A percentile compares a stretch with the other conserved stretches of the same genome.
Evolutionary conservation across 2,329 filamentous ascomycete genomes (phyloP).

Genomic region (Penicillium hordei): DNA sequence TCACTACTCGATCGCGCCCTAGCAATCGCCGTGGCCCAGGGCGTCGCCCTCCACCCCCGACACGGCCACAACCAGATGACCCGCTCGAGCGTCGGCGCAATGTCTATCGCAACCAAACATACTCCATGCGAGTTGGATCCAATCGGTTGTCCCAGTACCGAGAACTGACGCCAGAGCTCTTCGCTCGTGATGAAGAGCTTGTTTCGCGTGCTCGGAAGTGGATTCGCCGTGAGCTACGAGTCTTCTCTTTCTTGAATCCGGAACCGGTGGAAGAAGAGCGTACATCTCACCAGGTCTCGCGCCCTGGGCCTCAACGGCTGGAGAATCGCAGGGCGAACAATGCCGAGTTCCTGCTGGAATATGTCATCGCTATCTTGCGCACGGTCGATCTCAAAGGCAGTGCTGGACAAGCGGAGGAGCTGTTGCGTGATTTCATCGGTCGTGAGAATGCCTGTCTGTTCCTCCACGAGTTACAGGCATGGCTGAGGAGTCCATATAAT

Average conservation of each 20-base stretch:
- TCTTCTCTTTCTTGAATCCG: slow-evolving; percentile 71
- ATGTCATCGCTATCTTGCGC: slow-evolving; percentile 79
- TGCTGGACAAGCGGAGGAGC: slow-evolving; percentile 73
- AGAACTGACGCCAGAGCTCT: slow-evolving; percentile 67
- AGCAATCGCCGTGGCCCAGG: slow-evolving; percentile 16
- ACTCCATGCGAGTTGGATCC: slow-evolving; percentile 77
- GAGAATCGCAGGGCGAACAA: slow-evolving; percentile 60
- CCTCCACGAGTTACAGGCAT: slow-evolving; percentile 79
- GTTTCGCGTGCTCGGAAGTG: slow-evolving; percentile 76
- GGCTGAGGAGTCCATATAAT: slow-evolving; percentile 76
- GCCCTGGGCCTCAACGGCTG: slow-evolving; percentile 34
- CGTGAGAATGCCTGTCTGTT: slow-evolving; percentile 71
- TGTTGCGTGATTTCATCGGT: slow-evolving; percentile 77
- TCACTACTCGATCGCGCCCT: slow-evolving; percentile 5
- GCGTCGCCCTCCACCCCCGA: slow-evolving; percentile 26
- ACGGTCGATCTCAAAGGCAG: slow-evolving; percentile 79
- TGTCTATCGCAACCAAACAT: slow-evolving; percentile 71
- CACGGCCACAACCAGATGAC: slow-evolving; percentile 37
- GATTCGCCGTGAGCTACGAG: slow-evolving; percentile 78
- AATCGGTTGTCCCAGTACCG: slow-evolving; percentile 75
- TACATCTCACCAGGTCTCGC: slow-evolving; percentile 15
- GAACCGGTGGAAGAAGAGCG: slow-evolving; percentile 24
- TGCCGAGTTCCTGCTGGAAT: slow-evolving; percentile 81
- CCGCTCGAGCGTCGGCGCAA: slow-evolving; percentile 63
- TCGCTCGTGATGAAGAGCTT: slow-evolving; percentile 65